A percentile compares a stretch with the other conserved stretches of the same genome.
These are phyloP conservation scores for Eremothecium coryli DNA, from an alignment of 1,139 yeast species.

Conservation along the genomic window DNA sequence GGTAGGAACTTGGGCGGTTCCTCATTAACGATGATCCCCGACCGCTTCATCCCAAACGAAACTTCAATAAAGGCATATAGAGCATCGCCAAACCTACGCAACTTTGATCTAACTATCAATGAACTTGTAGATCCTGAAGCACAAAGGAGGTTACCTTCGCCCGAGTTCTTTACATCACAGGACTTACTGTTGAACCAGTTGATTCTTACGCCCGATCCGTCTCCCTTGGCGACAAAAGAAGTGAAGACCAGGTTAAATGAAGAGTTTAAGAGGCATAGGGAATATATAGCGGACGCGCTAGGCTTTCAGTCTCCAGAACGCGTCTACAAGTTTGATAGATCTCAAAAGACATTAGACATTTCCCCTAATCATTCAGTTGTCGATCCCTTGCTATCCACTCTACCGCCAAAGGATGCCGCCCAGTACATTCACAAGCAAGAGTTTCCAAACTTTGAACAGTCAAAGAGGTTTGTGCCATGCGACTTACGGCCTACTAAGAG, in stretches of 20 bases:
- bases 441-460: constrained; percentile 11
- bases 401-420: constrained; percentile 19
- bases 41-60: constrained; percentile 31
- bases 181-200: constrained; percentile 22
- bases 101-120: constrained; percentile 11
- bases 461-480: constrained; percentile 8
- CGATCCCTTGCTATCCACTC: constrained; percentile 17
- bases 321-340: constrained; percentile 14
- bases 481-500: constrained; percentile 16
- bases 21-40: constrained; percentile 10
- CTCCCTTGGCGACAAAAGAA: constrained; percentile 13
- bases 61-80: constrained; percentile 27
- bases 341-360: constrained; percentile 1
- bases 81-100: constrained; percentile 16
- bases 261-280: constrained; percentile 25
- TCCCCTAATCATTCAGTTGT: constrained; percentile 12
- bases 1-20: constrained; percentile 3
- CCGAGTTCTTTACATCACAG: constrained; percentile 25
- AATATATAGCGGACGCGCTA: constrained; percentile 42
- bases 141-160: constrained; percentile 17
- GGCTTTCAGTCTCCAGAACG: constrained; percentile 31
- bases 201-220: constrained; percentile 14
- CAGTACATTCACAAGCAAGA: constrained; percentile 16
- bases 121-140: constrained; percentile 12
- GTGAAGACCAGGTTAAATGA: constrained; percentile 12